phyloP scores from a whole-genome alignment of 2,329 filamentous ascomycete species.

The Aulographum hederae region DNA sequence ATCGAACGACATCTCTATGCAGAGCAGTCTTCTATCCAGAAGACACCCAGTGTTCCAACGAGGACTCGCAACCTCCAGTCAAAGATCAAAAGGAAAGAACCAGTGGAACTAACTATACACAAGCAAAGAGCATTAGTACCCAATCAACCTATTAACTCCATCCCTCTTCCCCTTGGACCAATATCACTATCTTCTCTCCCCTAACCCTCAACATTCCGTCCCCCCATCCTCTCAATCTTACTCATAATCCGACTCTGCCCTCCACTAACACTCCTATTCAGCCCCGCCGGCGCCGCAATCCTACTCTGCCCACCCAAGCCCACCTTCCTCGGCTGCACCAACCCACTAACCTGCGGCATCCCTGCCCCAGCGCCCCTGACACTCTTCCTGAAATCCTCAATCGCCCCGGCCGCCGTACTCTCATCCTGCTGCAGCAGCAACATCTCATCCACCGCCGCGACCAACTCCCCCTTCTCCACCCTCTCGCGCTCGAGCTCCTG shows the following conservation, averaged over 20 bases:
- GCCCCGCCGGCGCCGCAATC: constrained; percentile 7
- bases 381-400: constrained; percentile 35
- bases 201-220: constrained; percentile 12
- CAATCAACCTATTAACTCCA: too few species aligned
- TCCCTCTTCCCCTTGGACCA: too few species aligned
- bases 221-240: constrained; percentile 78
- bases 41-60: too few species aligned
- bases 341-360: constrained; percentile 37
- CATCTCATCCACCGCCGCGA: constrained; percentile 70
- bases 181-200: too few species aligned
- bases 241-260: constrained; percentile 60
- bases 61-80: too few species aligned
- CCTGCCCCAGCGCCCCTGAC: constrained; percentile 38
- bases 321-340: constrained; percentile 22
- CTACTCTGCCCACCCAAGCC: constrained; percentile 23
- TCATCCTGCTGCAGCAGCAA: constrained; percentile 41
- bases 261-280: constrained; percentile 16
- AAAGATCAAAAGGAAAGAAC: too few species aligned
- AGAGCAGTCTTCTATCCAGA: too few species aligned
- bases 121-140: too few species aligned
- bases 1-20: too few species aligned
- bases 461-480: constrained; percentile 69
- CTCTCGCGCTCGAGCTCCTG: constrained; percentile 53
- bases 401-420: constrained; percentile 12
- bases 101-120: too few species aligned